Conservation (phyloP, 129 eudicot genomes). For the Scalesia atractyloides region DNA sequence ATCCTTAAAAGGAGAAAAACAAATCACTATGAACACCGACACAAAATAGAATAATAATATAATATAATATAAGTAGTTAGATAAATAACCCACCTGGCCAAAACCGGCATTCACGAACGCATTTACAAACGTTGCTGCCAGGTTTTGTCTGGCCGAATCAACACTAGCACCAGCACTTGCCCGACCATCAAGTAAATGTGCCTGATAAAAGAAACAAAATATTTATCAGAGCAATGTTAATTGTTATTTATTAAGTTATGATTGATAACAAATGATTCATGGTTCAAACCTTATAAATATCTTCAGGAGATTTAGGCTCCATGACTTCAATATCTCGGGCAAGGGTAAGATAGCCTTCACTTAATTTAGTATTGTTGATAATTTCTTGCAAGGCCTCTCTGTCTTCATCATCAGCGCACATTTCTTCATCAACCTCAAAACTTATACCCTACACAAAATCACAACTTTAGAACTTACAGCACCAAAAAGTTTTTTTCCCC, state of each 20-base stretch:
- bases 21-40: conserved; percentile 4
- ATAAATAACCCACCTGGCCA: conserved; percentile 65
- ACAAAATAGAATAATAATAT: not conserved
- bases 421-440: conserved; percentile 80
- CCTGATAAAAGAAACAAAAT: conserved; percentile 38
- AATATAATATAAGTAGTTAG: not conserved
- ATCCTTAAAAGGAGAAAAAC: conserved; percentile 54
- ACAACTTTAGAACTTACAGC: not conserved
- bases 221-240: not conserved
- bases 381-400: conserved; percentile 82
- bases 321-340: conserved; percentile 99
- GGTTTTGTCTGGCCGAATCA: conserved; percentile 94
- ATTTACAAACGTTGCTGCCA: conserved; percentile 97
- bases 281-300: conserved; percentile 77
- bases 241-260: not conserved
- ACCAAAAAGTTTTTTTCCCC: not conserved
- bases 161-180: conserved; percentile 93
- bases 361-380: conserved; percentile 73
- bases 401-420: conserved; percentile 75
- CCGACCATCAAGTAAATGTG: conserved; percentile 96
- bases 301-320: conserved; percentile 99
- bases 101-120: conserved; percentile 99
- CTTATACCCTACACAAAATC: conserved; percentile 57
- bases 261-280: not conserved
- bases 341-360: conserved; percentile 96